phyloP scores from a whole-genome alignment of 2,329 filamentous ascomycete genomes.

The Ustulina deusta region DNA sequence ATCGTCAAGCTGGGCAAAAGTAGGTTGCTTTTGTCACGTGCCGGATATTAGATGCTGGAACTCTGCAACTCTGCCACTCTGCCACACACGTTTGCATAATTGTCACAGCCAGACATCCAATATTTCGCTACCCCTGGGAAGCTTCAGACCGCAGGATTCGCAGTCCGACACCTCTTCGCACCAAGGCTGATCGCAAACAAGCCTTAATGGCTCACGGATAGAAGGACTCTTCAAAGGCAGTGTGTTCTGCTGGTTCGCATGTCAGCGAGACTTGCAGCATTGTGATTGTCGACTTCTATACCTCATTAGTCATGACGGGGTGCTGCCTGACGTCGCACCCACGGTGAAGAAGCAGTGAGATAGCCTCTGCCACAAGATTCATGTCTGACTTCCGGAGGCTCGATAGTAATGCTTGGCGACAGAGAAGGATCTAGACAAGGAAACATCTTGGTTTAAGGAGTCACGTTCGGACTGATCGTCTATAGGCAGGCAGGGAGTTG shows the following conservation, averaged over 20 bases:
- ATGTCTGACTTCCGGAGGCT: not conserved
- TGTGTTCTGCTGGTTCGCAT: conserved; percentile 3
- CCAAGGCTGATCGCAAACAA: not conserved
- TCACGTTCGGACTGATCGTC: not conserved
- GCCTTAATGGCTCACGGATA: no score
- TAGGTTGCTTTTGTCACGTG: conserved; percentile 15
- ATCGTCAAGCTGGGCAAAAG: not conserved
- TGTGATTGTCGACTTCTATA: not conserved
- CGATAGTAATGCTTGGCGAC: no score
- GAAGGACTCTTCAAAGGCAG: not conserved
- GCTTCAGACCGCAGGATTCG: not conserved
- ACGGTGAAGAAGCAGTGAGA: not conserved
- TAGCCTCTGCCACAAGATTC: not conserved
- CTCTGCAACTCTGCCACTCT: no score
- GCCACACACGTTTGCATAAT: no score
- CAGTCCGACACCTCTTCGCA: not conserved
- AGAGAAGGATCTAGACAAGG: not conserved
- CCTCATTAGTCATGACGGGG: not conserved
- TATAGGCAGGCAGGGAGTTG: not conserved
- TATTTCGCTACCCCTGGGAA: not conserved
- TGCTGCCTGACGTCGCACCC: not conserved
- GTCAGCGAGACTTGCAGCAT: conserved; percentile 3
- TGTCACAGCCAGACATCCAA: not conserved
- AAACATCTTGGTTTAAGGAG: no score
- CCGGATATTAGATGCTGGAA: not conserved